Percentiles rank a stretch among this genome's conserved stretches.
Conservation (phyloP, 2,329 filamentous ascomycete species). For the Westerdykella aurantiaca region DNA sequence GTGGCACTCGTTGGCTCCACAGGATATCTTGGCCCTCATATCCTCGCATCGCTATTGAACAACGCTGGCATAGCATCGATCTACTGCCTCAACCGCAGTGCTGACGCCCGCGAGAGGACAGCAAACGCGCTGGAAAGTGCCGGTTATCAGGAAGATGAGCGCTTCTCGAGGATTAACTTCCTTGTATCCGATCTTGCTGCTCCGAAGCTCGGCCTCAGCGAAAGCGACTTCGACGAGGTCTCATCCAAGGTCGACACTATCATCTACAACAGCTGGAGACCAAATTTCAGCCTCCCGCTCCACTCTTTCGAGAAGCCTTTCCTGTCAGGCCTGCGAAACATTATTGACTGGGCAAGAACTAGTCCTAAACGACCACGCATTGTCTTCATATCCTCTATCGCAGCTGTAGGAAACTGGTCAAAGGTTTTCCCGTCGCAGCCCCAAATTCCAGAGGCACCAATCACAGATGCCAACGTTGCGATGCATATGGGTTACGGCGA, state of each 20-base stretch:
- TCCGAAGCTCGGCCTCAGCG: slow-evolving; percentile 37
- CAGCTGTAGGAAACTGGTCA: too few species aligned
- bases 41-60: too few species aligned
- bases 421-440: too few species aligned
- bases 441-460: slow-evolving; percentile 3
- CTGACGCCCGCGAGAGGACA: slow-evolving; percentile 10
- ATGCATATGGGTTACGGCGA: slow-evolving; percentile 36
- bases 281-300: slow-evolving; percentile 46
- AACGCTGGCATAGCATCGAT: slow-evolving; percentile 8
- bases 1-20: too few species aligned
- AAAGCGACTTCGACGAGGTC: slow-evolving; percentile 11
- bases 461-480: slow-evolving; percentile 20
- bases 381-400: too few species aligned
- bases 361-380: too few species aligned
- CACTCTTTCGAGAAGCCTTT: slow-evolving; percentile 19
- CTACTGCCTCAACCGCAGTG: slow-evolving; percentile 17
- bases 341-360: too few species aligned
- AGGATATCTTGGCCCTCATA: too few species aligned
- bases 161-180: slow-evolving; percentile 7
- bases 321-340: slow-evolving; percentile 14
- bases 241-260: slow-evolving; percentile 33
- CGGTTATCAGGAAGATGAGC: slow-evolving; percentile 2
- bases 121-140: background rate
- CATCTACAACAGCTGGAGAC: slow-evolving; percentile 51
- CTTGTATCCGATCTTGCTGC: slow-evolving; percentile 7